Evolutionary conservation across 352 stramenopile species (phyloP), one percentile per base, ranked within the genome.

Genomic region (Pythium dissimile): DNA sequence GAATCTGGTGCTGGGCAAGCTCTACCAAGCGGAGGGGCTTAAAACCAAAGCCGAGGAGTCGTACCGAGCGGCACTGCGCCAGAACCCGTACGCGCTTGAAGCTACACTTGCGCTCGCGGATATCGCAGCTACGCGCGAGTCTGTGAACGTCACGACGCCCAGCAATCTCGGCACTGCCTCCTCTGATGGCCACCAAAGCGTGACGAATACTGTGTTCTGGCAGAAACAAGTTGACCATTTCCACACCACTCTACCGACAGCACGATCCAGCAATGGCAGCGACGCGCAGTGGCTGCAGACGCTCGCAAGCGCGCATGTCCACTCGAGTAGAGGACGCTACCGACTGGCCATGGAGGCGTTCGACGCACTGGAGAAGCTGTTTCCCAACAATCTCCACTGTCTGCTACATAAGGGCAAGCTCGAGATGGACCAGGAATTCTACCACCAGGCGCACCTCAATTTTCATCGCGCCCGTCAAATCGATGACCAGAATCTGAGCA

Each of bases 11-110:
- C 66, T 92, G 15, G 84, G 76, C 1, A 85, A 79, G 27, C 66
- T 94, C 13, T 88, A 89, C 41, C 30, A 73, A 16, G 61, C 59
- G 34, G 76, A 92, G 66, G 78, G 80, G 5, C 50, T 90, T 12
- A 63, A 70, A 46, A 82, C 66, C 46, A 82, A 89, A 43, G 84
- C 81, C 1, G 78, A 94, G 49, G 75, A 84, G 21, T 66, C 65
- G 43, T 94, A 88, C 51, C 61, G 52, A 15, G 37, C 45, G 44
- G 84, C 79, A 11, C 60, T 94, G 15, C 54, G 58, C 48, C 67
- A 80, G 34, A 92, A 90, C 49, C 82, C 84, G 28, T 94, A 92
- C 41, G 84, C 84, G 18, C 50, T 94, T 18, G 84, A 94, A 65
- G 84, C 84, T n/a, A 71, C 77, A n/a, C 35, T 94, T 49, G 78